Conservation (phyloP, 208 protist genomes). For the Trypanosoma cruzi region DNA sequence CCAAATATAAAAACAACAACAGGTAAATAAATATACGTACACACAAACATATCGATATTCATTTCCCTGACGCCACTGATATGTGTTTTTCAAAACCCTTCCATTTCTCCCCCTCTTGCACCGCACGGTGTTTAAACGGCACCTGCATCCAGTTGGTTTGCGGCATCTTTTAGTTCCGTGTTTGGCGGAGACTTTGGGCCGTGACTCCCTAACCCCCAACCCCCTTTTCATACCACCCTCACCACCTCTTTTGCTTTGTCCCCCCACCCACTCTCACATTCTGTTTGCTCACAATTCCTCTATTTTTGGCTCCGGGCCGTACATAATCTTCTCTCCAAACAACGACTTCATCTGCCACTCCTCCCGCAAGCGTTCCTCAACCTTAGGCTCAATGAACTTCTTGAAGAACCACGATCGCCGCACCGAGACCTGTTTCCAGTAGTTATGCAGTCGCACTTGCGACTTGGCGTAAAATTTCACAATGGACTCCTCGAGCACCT, state of each 20-base stretch:
- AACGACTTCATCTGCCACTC: slow-evolving; percentile 66
- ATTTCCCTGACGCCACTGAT: neutral
- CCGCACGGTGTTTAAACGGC: too few species aligned
- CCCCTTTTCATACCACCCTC: too few species aligned
- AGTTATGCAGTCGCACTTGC: slow-evolving; percentile 85
- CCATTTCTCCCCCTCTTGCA: too few species aligned
- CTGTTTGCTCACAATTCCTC: slow-evolving; percentile 20
- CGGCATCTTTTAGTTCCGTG: too few species aligned
- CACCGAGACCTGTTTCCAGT: slow-evolving; percentile 85
- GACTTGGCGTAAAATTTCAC: slow-evolving; percentile 69
- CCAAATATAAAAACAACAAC: neutral
- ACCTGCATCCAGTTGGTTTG: too few species aligned
- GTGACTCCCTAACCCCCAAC: too few species aligned
- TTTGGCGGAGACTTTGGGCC: too few species aligned
- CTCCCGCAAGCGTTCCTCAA: slow-evolving; percentile 59
- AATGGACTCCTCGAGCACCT: slow-evolving; percentile 78
- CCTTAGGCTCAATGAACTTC: slow-evolving; percentile 76
- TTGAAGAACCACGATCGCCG: slow-evolving; percentile 82
- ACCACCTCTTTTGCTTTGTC: neutral
- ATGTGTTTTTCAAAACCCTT: too few species aligned
- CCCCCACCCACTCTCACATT: neutral
- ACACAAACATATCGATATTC: neutral
- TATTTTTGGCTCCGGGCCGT: slow-evolving; percentile 49
- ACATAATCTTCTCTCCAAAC: slow-evolving; percentile 73
- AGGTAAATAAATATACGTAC: neutral